Evolutionary conservation across 2,329 filamentous ascomycete species (phyloP), one percentile per base, ranked within the genome.

Genomic region (Curvularia sp.): DNA sequence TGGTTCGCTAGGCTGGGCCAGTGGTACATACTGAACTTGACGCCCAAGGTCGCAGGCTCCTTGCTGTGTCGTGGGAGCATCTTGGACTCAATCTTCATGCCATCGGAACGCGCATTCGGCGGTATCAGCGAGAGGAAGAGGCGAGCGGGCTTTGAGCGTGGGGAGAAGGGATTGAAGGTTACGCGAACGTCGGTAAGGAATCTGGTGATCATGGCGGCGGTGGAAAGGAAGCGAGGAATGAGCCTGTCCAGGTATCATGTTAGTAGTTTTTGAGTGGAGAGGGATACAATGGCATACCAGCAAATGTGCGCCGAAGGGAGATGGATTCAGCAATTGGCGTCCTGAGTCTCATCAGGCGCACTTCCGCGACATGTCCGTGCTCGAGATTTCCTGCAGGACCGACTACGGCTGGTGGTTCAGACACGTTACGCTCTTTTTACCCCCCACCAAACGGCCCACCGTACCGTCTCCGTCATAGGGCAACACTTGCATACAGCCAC

Each of bases 81-180:
- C 60, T 86, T 89, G 12, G 92, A 89, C 68, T 87, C 87, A 73
- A 98, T 90, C 72, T 88, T 86, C 83, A 97, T 92, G 65, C 86
- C 87, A 53, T 82, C 84, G 55, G 83, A 80, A 53, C 93, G 87
- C 59, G 93, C 93, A 71, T 89, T 87, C 41, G 93, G 86, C 9
- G 94, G 92, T 30, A 99, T 87, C 64, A 90, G 84, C 30, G 91
- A 89, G 67, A 98, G 91, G 79, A 98, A 95, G 50, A 96, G 84
- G 42, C 95, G 89, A 38, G 92, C 93, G 23, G 93, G 89, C 74
- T 92, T 93, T 62, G 92, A 88, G 75, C 85, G 84, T 23, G 85
- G 80, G 27, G 88, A 90, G 85, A 98, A 98, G 38, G 95, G 94
- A 80, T 96, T 97, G 87, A 98, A 97, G 76, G 87, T 87, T 65